These are phyloP conservation scores for Vitis hybrid DNA, from an alignment of 177 flowering plant genomes.

Conservation along the genomic window DNA sequence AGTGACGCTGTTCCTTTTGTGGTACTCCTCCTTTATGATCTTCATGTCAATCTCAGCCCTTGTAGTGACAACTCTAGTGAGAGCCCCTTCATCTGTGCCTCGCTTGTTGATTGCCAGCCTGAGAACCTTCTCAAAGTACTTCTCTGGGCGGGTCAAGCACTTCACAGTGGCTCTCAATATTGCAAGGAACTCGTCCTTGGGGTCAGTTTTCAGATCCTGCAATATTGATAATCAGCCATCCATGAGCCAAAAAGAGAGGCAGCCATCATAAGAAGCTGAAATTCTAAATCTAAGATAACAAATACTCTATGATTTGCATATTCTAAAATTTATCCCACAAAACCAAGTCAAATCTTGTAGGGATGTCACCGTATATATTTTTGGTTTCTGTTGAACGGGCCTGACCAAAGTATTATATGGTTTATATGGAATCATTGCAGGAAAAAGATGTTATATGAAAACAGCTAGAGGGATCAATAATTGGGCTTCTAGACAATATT, in stretches of 20 bases:
- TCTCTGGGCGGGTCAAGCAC: slow-evolving; percentile 64
- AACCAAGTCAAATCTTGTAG: no score
- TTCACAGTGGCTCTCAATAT: slow-evolving; percentile 51
- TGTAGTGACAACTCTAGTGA: slow-evolving; percentile 76
- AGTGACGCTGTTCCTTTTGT: slow-evolving; percentile 60
- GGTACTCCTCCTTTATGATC: slow-evolving; percentile 56
- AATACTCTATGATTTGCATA: not conserved
- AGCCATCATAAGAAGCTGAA: not conserved
- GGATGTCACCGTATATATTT: not conserved
- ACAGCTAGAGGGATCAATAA: not conserved
- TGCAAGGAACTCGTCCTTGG: slow-evolving; percentile 58
- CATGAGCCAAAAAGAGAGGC: not conserved
- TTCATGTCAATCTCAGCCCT: slow-evolving; percentile 88
- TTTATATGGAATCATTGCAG: not conserved
- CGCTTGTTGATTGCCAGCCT: slow-evolving; percentile 56
- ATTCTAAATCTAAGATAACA: not conserved
- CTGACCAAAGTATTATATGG: not conserved
- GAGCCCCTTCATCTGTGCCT: slow-evolving; percentile 86
- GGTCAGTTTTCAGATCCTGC: slow-evolving; percentile 72
- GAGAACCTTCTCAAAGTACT: slow-evolving; percentile 72
- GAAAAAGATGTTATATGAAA: not conserved
- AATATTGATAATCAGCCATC: not conserved
- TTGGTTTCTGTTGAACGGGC: not conserved
- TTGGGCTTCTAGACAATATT: not conserved
- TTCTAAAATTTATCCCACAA: not conserved